Conservation (phyloP, 2,329 filamentous ascomycete species). For the Remersonia thermophila region DNA sequence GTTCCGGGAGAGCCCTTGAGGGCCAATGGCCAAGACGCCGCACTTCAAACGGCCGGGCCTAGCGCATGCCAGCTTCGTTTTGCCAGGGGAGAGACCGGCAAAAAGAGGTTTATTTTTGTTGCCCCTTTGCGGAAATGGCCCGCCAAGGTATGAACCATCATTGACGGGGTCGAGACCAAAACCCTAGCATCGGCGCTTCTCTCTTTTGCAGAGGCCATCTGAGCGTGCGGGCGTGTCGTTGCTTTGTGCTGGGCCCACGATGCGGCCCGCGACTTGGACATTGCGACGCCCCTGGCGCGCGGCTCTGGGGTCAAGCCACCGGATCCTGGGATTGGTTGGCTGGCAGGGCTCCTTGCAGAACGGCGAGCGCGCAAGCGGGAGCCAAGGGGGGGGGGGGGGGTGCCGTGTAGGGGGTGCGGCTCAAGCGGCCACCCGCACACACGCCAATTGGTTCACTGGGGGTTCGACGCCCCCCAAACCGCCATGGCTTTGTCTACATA, state of each 20-base stretch:
- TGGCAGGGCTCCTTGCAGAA: conserved; percentile 5
- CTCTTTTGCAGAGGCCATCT: not conserved
- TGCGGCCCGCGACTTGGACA: conserved; percentile 3
- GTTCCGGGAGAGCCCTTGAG: too few relatives aligned
- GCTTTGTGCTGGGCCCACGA: not conserved
- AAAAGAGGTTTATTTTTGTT: too few relatives aligned
- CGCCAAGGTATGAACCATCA: too few relatives aligned
- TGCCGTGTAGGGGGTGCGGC: conserved; percentile 9
- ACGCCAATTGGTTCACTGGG: conserved; percentile 17
- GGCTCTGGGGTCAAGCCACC: conserved; percentile 11
- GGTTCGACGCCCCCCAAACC: conserved; percentile 1
- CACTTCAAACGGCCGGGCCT: too few relatives aligned
- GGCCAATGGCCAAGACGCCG: too few relatives aligned
- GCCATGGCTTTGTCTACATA: conserved; percentile 5
- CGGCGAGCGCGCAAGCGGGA: not conserved
- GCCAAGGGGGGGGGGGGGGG: conserved; percentile 7
- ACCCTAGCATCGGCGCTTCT: too few relatives aligned
- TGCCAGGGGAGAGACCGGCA: too few relatives aligned
- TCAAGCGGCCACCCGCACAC: conserved; percentile 5
- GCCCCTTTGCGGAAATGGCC: too few relatives aligned
- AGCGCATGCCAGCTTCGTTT: too few relatives aligned
- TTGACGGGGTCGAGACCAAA: too few relatives aligned
- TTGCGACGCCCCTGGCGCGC: conserved; percentile 12
- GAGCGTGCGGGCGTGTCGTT: too few relatives aligned
- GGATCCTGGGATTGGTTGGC: conserved; percentile 6